phyloP scores from a whole-genome alignment of 2,329 filamentous ascomycete genomes.

The Sclerotinia subarctica region DNA sequence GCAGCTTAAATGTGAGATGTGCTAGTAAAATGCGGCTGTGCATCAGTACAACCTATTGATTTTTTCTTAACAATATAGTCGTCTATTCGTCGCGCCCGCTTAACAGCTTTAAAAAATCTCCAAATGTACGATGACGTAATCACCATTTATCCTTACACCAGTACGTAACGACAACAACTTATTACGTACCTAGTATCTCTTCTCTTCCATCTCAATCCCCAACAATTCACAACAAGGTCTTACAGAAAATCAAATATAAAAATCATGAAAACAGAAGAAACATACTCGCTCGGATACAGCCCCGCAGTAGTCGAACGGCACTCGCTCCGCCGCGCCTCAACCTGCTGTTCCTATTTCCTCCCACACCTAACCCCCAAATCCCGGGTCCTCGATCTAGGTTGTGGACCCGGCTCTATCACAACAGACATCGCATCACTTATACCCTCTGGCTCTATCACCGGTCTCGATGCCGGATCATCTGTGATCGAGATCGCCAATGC shows the following conservation, averaged over 20 bases:
- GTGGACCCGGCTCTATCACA: conserved; percentile 18
- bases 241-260: not conserved
- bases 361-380: not conserved
- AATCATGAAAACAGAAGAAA: conserved; percentile 13
- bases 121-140: conserved; percentile 1
- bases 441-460: conserved; percentile 6
- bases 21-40: not conserved
- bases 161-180: not conserved
- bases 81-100: not conserved
- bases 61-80: too few relatives aligned
- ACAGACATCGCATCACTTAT: conserved; percentile 8
- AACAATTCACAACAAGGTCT: not conserved
- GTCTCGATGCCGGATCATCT: not conserved
- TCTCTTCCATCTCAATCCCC: not conserved
- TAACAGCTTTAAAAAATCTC: too few relatives aligned
- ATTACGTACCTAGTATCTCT: too few relatives aligned
- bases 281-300: conserved; percentile 13
- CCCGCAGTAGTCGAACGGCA: conserved; percentile 4
- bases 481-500: not conserved
- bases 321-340: conserved; percentile 15
- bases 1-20: not conserved
- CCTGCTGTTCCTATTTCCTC: conserved; percentile 18
- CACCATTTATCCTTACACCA: not conserved
- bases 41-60: not conserved
- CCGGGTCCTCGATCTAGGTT: conserved; percentile 15